A percentile compares a stretch with the other conserved stretches of the same genome.
Evolutionary conservation across 2,329 filamentous ascomycete genomes (phyloP).

Genomic region (Diplodia seriata): DNA sequence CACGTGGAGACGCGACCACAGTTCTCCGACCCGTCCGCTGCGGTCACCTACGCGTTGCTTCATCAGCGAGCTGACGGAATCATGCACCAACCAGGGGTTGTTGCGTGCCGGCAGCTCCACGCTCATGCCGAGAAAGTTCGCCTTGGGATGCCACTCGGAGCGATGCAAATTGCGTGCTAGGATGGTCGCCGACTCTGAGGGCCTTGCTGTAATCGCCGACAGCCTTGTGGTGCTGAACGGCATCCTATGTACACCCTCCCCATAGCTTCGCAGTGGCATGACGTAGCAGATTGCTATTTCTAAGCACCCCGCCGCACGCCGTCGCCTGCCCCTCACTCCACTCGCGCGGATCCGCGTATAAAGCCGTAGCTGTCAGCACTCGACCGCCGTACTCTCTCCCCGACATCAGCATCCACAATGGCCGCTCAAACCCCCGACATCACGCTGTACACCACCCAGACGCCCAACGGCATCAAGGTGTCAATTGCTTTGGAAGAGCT

Average conservation of each 20-base stretch:
- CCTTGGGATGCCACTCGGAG: background rate
- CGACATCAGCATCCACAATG: constrained; percentile 23
- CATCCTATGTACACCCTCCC: background rate
- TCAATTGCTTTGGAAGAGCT: constrained; percentile 88
- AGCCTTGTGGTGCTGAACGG: background rate
- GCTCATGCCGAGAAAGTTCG: background rate
- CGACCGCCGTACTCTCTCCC: background rate
- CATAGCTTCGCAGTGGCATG: constrained; percentile 13
- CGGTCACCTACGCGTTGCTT: background rate
- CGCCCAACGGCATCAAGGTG: constrained; percentile 89
- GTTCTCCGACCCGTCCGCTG: background rate
- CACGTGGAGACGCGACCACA: background rate
- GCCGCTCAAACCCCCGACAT: constrained; percentile 53
- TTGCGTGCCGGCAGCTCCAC: background rate
- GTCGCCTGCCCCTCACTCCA: constrained; percentile 22
- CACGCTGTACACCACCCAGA: constrained; percentile 80
- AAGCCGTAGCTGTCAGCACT: background rate
- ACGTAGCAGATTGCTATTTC: constrained; percentile 22
- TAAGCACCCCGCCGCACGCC: constrained; percentile 23
- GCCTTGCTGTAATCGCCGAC: too few relatives aligned
- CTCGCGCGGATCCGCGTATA: constrained; percentile 19
- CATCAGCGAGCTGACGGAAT: background rate
- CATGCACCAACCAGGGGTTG: background rate
- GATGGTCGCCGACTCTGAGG: too few relatives aligned
- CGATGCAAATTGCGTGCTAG: background rate